Conservation (phyloP, 208 protist species). For the Acanthamoeba lenticulata region DNA sequence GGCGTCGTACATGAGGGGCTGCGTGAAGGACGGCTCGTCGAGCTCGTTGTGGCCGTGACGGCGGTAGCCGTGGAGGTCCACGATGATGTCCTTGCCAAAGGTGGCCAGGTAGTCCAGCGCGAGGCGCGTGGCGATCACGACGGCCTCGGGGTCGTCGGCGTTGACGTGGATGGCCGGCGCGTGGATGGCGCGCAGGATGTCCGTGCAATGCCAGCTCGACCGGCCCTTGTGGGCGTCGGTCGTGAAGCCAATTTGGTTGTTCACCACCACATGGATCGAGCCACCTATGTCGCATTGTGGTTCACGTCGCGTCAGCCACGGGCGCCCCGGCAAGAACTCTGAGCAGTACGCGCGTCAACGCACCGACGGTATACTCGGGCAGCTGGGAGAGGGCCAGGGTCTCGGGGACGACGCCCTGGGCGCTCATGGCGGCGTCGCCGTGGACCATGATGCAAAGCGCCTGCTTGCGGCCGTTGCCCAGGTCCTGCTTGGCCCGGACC, state of each 20-base stretch:
- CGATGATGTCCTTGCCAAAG: constrained; percentile 80
- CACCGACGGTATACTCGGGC: constrained; percentile 66
- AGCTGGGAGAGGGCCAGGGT: constrained; percentile 75
- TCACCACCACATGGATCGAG: constrained; percentile 79
- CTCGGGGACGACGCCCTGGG: constrained; percentile 83
- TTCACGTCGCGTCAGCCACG: not conserved
- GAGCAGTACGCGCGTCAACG: not conserved
- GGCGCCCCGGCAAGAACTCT: not conserved
- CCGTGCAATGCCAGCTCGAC: constrained; percentile 73
- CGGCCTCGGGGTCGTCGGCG: constrained; percentile 82
- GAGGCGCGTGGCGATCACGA: constrained; percentile 50
- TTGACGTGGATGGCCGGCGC: constrained; percentile 86
- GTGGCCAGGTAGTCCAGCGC: constrained; percentile 55
- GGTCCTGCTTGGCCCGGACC: constrained; percentile 74
- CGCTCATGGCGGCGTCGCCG: constrained; percentile 80
- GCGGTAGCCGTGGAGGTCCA: constrained; percentile 86
- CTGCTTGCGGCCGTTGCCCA: not conserved
- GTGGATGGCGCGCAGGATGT: constrained; percentile 77
- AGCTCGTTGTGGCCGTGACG: constrained; percentile 87
- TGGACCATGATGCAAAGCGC: constrained; percentile 76
- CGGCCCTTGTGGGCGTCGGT: constrained; percentile 71
- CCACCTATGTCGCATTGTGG: constrained; percentile 26
- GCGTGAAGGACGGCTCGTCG: constrained; percentile 87
- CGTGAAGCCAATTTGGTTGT: constrained; percentile 85
- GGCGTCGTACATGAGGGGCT: constrained; percentile 84